A percentile compares a stretch with the other conserved stretches of the same genome.
phyloP scores from a whole-genome alignment of 768 basidiomycete species.

The Suillus sp. region DNA sequence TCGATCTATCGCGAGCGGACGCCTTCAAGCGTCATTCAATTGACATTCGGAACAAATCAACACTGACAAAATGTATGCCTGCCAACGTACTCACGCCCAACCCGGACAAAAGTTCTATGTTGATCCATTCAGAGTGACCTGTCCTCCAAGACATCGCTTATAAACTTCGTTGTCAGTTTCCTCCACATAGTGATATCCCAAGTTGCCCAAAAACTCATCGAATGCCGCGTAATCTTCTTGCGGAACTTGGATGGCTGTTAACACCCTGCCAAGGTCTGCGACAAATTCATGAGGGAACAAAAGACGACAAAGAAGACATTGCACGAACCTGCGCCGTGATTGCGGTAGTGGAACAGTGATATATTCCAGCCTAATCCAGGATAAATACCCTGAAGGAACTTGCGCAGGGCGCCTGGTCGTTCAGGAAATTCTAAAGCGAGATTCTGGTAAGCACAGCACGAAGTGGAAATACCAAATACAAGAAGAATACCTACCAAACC shows the following conservation, averaged over 20 bases:
- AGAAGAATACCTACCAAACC: slow-evolving; percentile 72
- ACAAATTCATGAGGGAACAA: slow-evolving; percentile 8
- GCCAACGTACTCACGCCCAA: neutral
- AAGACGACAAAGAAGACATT: slow-evolving; percentile 2
- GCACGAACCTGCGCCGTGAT: slow-evolving; percentile 89
- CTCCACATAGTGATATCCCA: slow-evolving; percentile 90
- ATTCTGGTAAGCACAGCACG: slow-evolving; percentile 9
- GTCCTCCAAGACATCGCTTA: slow-evolving; percentile 59
- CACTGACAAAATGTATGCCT: neutral
- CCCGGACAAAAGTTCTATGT: neutral
- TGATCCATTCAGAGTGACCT: neutral
- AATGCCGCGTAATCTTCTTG: slow-evolving; percentile 66
- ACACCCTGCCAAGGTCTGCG: slow-evolving; percentile 88
- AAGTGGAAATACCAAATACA: slow-evolving; percentile 7
- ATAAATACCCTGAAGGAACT: slow-evolving; percentile 83
- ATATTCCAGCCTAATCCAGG: slow-evolving; percentile 82
- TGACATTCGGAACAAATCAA: neutral
- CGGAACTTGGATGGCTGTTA: slow-evolving; percentile 94
- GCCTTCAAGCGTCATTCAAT: neutral
- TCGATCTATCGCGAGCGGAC: neutral
- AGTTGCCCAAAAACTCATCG: slow-evolving; percentile 67
- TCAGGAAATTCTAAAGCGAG: slow-evolving; percentile 85
- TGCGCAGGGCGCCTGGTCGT: slow-evolving; percentile 85
- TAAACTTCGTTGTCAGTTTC: slow-evolving; percentile 91
- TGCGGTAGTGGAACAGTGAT: slow-evolving; percentile 95